These are phyloP conservation scores for Phytopythium delawarense DNA, from an alignment of 352 stramenopile species.

Conservation along the genomic window DNA sequence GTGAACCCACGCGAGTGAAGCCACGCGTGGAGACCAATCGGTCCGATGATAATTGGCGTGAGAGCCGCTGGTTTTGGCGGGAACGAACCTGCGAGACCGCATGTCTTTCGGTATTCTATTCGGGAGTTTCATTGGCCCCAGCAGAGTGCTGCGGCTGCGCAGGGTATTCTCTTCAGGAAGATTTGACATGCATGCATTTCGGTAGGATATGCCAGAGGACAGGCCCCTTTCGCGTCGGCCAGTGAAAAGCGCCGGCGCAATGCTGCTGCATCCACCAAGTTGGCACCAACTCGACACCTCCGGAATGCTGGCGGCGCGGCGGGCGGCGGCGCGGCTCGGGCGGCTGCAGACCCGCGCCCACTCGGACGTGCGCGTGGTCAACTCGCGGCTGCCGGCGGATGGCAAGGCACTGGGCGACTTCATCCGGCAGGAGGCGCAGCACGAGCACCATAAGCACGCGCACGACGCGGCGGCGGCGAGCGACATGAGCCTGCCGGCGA, in stretches of 20 bases:
- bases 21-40: too few relatives aligned
- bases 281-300: neutral
- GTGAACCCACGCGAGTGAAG: too few relatives aligned
- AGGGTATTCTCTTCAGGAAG: neutral
- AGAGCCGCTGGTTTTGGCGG: constrained; percentile 4
- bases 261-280: too few relatives aligned
- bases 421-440: constrained; percentile 38
- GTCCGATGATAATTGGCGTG: too few relatives aligned
- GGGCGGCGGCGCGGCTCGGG: neutral
- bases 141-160: neutral
- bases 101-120: neutral
- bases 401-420: constrained; percentile 72
- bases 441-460: constrained; percentile 15
- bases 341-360: constrained; percentile 29
- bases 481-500: constrained; percentile 74
- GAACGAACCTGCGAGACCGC: neutral
- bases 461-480: constrained; percentile 37
- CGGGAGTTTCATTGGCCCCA: neutral
- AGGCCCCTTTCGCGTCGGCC: neutral
- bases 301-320: constrained; percentile 5
- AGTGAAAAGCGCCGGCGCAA: neutral
- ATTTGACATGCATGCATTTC: neutral
- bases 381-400: constrained; percentile 30
- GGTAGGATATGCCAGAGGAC: neutral
- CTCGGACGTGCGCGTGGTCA: constrained; percentile 32